Evolutionary conservation across 2,329 filamentous ascomycete genomes (phyloP), one percentile per base, ranked within the genome.

Genomic region (Scedosporium boydii): DNA sequence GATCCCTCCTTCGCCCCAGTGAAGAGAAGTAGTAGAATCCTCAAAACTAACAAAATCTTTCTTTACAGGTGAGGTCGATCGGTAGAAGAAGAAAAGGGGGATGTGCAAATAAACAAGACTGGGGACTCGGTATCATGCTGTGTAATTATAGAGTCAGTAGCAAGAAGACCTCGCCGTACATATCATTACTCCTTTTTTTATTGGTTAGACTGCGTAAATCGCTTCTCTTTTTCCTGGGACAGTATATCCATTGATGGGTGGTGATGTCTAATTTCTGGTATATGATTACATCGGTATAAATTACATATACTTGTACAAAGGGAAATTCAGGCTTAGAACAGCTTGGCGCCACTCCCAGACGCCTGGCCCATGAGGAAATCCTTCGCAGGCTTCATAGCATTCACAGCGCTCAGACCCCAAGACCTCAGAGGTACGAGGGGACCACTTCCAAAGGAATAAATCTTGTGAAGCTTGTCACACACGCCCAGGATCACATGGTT

Each of bases 401-500:
- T 88, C 65, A 97, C 88, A 6, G 88, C 84, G 65, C 80, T 83
- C 65, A 98, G 74, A 0, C 93, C 93, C 57, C 91, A 70, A 61
- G 90, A 93, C 65, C 93, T 82, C 59, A 93, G 78, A 68, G 88
- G 88, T 18, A 96, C 89, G 41, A 98, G 76, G 1, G 92, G 92
- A 0, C 90, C 90, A 64, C 84, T 87, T 23, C 86, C 86, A 0
- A 91, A 85, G n/a, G 88, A 88, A 74, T 96, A 98, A 53, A 97
- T 76, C 77, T 93, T 96, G 75, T 97, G 92, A 68, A 98, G 78
- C 77, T 97, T 93, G 76, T 98, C 93, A 67, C 87, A 90, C 56
- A 88, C 89, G 62, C 86, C 93, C 61, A 93, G 80, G 73, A 96
- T 82, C 64, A 88, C 81, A 66, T 89, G 89, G 74, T 98, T 98